These are phyloP conservation scores for Notholithocarpus densiflorus DNA, from an alignment of 306 rosid genomes.

Conservation along the genomic window DNA sequence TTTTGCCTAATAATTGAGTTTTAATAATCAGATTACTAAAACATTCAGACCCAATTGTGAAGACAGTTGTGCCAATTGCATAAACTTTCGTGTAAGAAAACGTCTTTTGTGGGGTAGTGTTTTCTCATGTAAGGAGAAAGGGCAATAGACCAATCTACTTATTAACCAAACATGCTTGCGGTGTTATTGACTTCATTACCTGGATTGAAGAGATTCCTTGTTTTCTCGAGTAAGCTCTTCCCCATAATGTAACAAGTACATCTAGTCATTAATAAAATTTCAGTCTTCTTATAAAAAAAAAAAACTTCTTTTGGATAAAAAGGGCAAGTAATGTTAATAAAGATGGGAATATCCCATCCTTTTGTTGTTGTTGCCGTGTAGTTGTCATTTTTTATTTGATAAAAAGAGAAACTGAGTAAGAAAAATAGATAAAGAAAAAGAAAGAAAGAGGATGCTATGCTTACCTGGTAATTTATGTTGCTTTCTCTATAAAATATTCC, in stretches of 20 bases:
- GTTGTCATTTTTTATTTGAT: background rate
- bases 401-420: background rate
- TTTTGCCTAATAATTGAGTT: too few species aligned
- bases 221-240: too few species aligned
- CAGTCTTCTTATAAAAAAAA: too few species aligned
- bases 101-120: too few species aligned
- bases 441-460: background rate
- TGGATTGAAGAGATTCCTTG: too few species aligned
- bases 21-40: background rate
- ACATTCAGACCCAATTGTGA: background rate
- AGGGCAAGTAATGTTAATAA: background rate
- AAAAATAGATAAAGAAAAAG: background rate
- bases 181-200: too few species aligned
- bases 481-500: background rate
- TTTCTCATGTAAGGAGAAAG: too few species aligned
- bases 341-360: background rate
- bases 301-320: background rate
- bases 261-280: too few species aligned
- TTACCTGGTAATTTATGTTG: background rate
- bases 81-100: background rate
- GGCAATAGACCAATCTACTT: too few species aligned
- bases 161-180: too few species aligned
- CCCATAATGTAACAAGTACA: too few species aligned
- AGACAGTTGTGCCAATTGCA: too few species aligned
- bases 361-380: background rate